Base-by-base conservation (phyloP, 106 monocot genomes). In the Amphibolis antarctica region DNA sequence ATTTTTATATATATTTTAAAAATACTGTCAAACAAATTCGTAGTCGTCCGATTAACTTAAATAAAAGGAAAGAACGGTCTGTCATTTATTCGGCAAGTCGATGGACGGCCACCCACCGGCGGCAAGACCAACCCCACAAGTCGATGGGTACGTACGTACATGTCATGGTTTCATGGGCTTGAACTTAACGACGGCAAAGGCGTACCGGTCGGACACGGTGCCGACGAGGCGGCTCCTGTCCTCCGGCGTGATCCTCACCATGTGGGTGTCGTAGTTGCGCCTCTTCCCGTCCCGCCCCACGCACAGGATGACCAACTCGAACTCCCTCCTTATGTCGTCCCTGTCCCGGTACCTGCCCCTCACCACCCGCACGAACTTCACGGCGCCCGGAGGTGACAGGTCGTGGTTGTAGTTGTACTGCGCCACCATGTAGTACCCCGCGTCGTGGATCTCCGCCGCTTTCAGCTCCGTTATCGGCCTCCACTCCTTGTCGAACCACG, bases 401-500 rank as follows among this genome's bases (percentile, higher is more conserved):
- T 52, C 21, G 6, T 20, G 22, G 52, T 52, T 52, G 52, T 52
- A 52, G 52, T 52, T 52, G 52, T 52, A 18, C 22, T 52, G 52
- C 7, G 21, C 52, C 19, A 52, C 52, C 19, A 19, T 52, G 52
- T 9, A 48, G 48, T 48, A 18, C 14, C 18, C 21, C 1, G 52
- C 18, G 52, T 10, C 36, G 12, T 26, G 22, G 3, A 55, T 14
- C 55, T 55, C 55, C 55, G 55, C 12, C 0, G 28, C 12, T 12
- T 55, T 55, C 9, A 55, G 55, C 13, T 10, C 55, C 26, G 25
- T 25, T 1, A 55, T 55, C 24, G 55, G 55, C 0, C 27, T 23
- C 55, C 55, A 55, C 7, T 26, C 26, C 24, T 55, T 55, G 12
- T 55, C 55, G 13, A 27, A 25, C 55, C 55, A 55, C 55, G 55